Percentiles rank a stretch among this genome's conserved stretches.
Conservation (phyloP, 371 early-diverging fungal genomes). For the Circinella umbellata region DNA sequence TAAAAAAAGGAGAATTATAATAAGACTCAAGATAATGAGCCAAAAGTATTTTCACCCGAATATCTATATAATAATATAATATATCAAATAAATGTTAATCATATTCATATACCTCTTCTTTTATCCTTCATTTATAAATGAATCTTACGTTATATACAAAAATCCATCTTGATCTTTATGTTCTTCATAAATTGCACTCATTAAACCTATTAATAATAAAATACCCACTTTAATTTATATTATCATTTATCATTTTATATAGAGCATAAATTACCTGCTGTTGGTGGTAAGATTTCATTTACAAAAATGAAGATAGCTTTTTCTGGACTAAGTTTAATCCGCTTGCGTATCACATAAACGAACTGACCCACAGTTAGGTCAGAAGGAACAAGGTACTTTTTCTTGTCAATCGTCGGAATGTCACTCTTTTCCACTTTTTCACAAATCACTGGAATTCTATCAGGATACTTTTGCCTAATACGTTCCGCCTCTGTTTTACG, state of each 20-base stretch:
- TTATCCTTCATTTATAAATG: background rate
- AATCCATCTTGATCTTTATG: conserved; percentile 97
- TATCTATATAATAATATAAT: conserved; percentile 45
- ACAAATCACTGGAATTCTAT: conserved; percentile 96
- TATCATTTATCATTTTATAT: background rate
- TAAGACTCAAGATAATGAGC: conserved; percentile 22
- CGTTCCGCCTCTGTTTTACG: conserved; percentile 96
- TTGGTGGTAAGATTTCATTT: conserved; percentile 93
- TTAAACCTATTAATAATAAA: conserved; percentile 55
- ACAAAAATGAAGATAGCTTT: conserved; percentile 98
- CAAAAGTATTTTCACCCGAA: conserved; percentile 90
- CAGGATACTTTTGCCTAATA: conserved; percentile 96
- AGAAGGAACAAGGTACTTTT: conserved; percentile 95
- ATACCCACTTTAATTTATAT: background rate
- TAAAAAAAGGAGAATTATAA: background rate
- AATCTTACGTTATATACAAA: conserved; percentile 81
- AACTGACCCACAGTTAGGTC: conserved; percentile 98
- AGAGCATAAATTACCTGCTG: conserved; percentile 52
- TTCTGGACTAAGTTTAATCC: conserved; percentile 92
- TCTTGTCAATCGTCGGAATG: conserved; percentile 96
- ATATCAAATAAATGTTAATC: background rate
- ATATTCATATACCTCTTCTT: background rate
- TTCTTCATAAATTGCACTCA: conserved; percentile 92
- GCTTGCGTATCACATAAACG: conserved; percentile 94
- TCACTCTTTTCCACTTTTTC: conserved; percentile 97